Percentiles rank a stretch among this genome's conserved stretches.
Evolutionary conservation across 352 stramenopile genomes (phyloP).

Genomic region (Globisporangium viniferum): DNA sequence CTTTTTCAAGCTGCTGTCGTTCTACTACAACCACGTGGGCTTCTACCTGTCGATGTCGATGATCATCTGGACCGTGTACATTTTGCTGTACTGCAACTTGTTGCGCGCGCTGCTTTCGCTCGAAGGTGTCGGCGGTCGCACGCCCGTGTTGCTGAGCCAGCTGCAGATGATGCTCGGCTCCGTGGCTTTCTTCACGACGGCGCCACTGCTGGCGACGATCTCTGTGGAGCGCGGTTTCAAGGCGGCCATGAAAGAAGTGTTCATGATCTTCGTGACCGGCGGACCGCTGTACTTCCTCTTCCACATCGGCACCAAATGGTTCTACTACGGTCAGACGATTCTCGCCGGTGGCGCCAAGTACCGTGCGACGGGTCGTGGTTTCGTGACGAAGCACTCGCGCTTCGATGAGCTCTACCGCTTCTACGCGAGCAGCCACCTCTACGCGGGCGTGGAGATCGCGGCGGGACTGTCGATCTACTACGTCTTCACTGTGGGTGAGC

Average conservation of each 20-base stretch:
- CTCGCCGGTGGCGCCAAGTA: slow-evolving; percentile 98
- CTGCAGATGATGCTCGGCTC: slow-evolving; percentile 97
- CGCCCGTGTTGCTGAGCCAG: slow-evolving; percentile 92
- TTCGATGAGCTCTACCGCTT: slow-evolving; percentile 99
- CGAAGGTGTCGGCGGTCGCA: slow-evolving; percentile 89
- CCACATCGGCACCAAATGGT: slow-evolving; percentile 99
- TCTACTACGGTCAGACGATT: slow-evolving; percentile 99
- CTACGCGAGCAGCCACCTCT: slow-evolving; percentile 97
- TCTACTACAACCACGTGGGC: slow-evolving; percentile 99
- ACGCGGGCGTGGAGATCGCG: slow-evolving; percentile 92
- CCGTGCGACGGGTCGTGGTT: slow-evolving; percentile 96
- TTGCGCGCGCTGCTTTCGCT: slow-evolving; percentile 91
- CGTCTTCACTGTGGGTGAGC: slow-evolving; percentile 90
- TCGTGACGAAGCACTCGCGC: slow-evolving; percentile 97
- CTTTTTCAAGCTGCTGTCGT: slow-evolving; percentile 98
- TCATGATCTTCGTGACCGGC: slow-evolving; percentile 96
- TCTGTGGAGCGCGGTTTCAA: slow-evolving; percentile 98
- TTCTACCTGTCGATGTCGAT: slow-evolving; percentile 98
- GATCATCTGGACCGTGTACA: slow-evolving; percentile 97
- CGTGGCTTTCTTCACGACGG: slow-evolving; percentile 96
- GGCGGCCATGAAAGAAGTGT: slow-evolving; percentile 88
- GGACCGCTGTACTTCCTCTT: slow-evolving; percentile 99
- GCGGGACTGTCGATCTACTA: slow-evolving; percentile 93
- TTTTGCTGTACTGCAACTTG: slow-evolving; percentile 96
- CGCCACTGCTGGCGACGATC: slow-evolving; percentile 96